Base-by-base conservation (phyloP, 2,329 filamentous ascomycete genomes). In the Elsinoe ampelina region DNA sequence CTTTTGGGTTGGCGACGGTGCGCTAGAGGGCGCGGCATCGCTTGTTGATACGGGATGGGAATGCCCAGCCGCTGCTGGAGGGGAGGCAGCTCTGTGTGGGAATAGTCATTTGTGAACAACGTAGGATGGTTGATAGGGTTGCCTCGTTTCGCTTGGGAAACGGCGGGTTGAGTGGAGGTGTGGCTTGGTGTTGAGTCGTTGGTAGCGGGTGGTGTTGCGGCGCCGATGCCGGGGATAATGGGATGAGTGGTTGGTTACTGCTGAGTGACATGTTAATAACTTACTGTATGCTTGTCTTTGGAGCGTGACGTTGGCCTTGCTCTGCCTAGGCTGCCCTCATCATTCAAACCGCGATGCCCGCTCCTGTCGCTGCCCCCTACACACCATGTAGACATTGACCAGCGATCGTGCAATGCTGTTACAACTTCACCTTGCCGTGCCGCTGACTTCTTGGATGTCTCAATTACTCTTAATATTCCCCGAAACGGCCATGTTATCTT, bases 131-230 rank as follows among this genome's bases (percentile, higher is more conserved):
- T 15, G 48, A 52, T 39, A 52, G 17, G 48, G 26, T 30, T 30
- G 26, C 26, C 20, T 19, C 19, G 19, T n/a, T 32, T 35, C 17
- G 47, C 48, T 39, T 52, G 48, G 48, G 36, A 52, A 52, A 52
- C 48, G 48, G 48, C 35, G 48, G 41, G 17, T 52, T 38, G 48
- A 50, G 48, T 20, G n/a, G 34, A 19, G 48, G 48, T 34, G 32
- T 52, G 48, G 48, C 48, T 52, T 52, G 48, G 38, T 17, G 48
- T 52, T 39, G 48, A 34, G 34, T 52, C 48, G 34, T 52, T 52
- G 34, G 48, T 20, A 39, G 32, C 32, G 19, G 48, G 34, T 39
- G 48, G 34, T 38, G 38, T 38, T 39, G 38, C 36, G 48, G 32
- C 12, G 15, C 48, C 48, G 34, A 39, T 52, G 34, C 48, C 34